phyloP scores from a whole-genome alignment of 106 monocot genomes.

The Iris macrosiphon region DNA sequence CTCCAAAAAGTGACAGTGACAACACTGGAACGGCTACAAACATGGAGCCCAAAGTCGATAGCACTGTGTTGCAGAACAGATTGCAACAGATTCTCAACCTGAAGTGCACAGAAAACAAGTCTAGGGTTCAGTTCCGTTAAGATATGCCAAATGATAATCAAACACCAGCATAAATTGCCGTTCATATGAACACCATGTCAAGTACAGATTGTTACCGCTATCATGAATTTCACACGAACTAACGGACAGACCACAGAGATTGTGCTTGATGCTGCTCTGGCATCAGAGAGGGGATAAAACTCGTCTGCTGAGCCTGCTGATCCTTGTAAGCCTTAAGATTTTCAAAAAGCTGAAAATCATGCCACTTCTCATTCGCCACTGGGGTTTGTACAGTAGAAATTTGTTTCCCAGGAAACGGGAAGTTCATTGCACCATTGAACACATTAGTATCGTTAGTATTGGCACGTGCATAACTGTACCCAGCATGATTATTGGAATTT shows the following conservation, averaged over 20 bases:
- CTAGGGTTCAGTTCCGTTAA: constrained; percentile 2
- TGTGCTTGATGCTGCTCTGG: constrained; percentile 50
- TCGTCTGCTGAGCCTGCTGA: constrained; percentile 23
- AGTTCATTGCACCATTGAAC: constrained; percentile 26
- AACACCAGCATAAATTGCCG: neutral
- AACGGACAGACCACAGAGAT: constrained; percentile 45
- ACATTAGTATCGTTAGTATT: constrained; percentile 8
- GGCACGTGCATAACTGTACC: constrained; percentile 1
- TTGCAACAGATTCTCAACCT: constrained; percentile 28
- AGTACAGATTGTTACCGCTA: constrained; percentile 22
- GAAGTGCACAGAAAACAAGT: constrained; percentile 1
- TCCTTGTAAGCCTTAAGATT: constrained; percentile 30
- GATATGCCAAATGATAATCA: neutral
- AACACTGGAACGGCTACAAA: constrained; percentile 20
- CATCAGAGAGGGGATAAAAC: constrained; percentile 18
- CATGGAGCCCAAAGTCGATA: constrained; percentile 17
- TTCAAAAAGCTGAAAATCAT: constrained; percentile 67
- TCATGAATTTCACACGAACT: constrained; percentile 58
- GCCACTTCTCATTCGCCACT: constrained; percentile 28
- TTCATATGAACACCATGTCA: no score
- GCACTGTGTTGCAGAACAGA: constrained; percentile 16
- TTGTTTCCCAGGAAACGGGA: constrained; percentile 75
- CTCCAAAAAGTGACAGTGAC: constrained; percentile 11
- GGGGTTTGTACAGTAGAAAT: constrained; percentile 22
- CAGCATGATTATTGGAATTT: constrained; percentile 14